These are phyloP conservation scores for Aureobasidium sp. DNA, from an alignment of 2,329 filamentous ascomycete genomes.

Conservation along the genomic window DNA sequence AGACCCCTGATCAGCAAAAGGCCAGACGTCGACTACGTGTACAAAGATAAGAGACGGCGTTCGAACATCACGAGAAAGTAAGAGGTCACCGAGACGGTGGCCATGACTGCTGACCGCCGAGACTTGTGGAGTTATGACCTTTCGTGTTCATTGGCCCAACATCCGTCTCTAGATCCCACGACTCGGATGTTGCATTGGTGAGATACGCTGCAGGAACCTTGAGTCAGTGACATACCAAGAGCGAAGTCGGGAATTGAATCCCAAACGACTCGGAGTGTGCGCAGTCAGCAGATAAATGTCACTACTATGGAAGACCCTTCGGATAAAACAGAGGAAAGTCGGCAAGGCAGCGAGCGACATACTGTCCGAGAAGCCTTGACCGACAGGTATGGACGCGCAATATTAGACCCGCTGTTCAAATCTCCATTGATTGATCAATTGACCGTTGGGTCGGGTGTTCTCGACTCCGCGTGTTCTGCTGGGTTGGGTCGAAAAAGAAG, in stretches of 20 bases:
- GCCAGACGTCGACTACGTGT: background rate
- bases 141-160: background rate
- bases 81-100: background rate
- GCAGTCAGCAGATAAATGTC: background rate
- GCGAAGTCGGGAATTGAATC: conserved; percentile 1
- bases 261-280: background rate
- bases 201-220: background rate
- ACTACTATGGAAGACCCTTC: background rate
- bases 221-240: background rate
- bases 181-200: background rate
- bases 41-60: background rate
- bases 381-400: background rate
- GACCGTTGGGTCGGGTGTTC: background rate
- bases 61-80: background rate
- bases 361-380: background rate
- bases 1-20: background rate
- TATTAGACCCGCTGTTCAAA: background rate
- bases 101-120: background rate
- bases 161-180: background rate
- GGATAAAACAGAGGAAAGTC: conserved; percentile 1
- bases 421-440: background rate
- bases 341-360: too few relatives aligned
- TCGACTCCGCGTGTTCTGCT: background rate
- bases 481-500: background rate
- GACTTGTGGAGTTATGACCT: background rate